Evolutionary conservation across 1,284 basidiomycete species (phyloP), one percentile per base, ranked within the genome.

Genomic region (Ustilago vetiveriae): DNA sequence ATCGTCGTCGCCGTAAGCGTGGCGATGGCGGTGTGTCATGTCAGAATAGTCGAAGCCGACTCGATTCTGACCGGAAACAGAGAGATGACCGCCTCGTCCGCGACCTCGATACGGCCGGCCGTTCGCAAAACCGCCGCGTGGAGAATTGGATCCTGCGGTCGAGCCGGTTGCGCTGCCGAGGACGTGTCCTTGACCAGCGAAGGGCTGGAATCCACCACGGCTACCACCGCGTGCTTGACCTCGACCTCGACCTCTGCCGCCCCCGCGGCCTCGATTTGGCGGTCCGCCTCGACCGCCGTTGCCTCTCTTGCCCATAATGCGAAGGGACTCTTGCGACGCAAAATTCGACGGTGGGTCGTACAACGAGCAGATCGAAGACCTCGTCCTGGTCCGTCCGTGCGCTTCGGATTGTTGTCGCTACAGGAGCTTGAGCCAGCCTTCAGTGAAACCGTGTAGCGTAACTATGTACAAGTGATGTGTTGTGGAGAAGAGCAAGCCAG

Each of bases 31-130:
- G n/a, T 57, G 57, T 16, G 63, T 42, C 21, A 72, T 37, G n/a
- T 46, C 21, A 16, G 58, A 52, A 38, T 72, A 72, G 49, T 72
- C 63, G 42, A 72, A 72, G 41, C 51, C 58, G 39, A 67, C 63
- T 13, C 64, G 68, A 19, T 72, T 72, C 45, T 72, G 68, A 7
- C 68, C 63, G 10, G 47, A 37, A 1, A 57, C 68, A 6, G 68
- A 37, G 16, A 72, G 64, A n/a, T 54, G 48, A n/a, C 63, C 63
- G 10, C 63, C 68, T 21, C 68, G 38, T 10, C 68, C 68, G n/a
- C 68, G 52, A 19, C 54, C 63, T 26, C 57, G 48, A 32, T 35
- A 62, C 0, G 57, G 57, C 21, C 47, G 35, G 16, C 52, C 45
- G 23, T 52, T 46, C 16, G 56, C 40, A 11, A 35, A 21, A 19